phyloP scores from a whole-genome alignment of 176 grass and related monocot genomes.

The Aegilops longissima region DNA sequence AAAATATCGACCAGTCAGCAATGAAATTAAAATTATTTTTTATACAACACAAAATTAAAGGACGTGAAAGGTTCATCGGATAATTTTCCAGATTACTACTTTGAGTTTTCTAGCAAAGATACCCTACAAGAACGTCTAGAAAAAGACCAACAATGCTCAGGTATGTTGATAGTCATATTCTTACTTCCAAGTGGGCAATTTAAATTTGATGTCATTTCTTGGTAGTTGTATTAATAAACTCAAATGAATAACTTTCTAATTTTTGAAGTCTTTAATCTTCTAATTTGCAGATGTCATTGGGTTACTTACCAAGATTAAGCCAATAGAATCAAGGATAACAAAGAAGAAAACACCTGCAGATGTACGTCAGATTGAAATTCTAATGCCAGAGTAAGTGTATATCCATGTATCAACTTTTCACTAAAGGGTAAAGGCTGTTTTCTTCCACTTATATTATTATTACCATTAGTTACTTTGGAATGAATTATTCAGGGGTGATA shows the following conservation, averaged over 20 bases:
- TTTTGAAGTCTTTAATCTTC: not conserved
- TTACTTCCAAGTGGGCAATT: not conserved
- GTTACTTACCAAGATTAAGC: not conserved
- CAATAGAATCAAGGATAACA: not conserved
- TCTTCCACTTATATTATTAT: not conserved
- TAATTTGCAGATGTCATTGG: not conserved
- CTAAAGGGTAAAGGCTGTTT: not conserved
- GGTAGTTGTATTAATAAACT: too few relatives aligned
- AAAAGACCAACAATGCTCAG: not conserved
- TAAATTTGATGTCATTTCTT: too few relatives aligned
- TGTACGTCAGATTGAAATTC: not conserved
- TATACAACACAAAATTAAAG: constrained; percentile 4
- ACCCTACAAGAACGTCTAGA: not conserved
- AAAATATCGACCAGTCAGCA: not conserved
- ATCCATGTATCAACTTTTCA: not conserved
- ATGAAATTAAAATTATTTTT: too few relatives aligned
- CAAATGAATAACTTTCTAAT: not conserved
- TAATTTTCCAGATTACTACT: not conserved
- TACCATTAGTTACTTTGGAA: not conserved
- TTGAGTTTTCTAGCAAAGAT: not conserved
- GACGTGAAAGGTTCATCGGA: not conserved
- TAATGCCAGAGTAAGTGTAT: not conserved
- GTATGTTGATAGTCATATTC: not conserved
- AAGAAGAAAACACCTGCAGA: not conserved
- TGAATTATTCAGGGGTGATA: too few relatives aligned